Base-by-base conservation (phyloP, 176 grass and related monocot genomes). In the bread wheat (Triticum aestivum) region DNA sequence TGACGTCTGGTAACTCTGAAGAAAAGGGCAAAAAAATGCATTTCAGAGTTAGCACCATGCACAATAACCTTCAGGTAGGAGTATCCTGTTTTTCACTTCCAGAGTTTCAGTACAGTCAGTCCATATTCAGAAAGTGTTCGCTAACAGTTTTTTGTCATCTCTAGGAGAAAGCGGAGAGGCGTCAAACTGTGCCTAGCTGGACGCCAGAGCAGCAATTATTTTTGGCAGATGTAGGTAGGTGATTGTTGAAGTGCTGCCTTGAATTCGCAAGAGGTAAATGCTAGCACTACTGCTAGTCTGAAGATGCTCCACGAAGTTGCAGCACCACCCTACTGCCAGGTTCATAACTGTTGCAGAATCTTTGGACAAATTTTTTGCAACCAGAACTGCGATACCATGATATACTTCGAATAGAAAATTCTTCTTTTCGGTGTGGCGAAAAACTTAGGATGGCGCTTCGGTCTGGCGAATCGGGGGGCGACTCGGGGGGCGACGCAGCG, bases 291-390 rank as follows among this genome's bases (percentile, higher is more conserved):
- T 62, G 5, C 14, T 44, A 10, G 39, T 30, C 70, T 42, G 70
- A 75, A 76, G 70, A 44, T 44, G 61, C 44, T 82, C 58, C 58
- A 41, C 29, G 37, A 77, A 77, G 61, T 82, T 51, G 79, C 64
- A 66, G 79, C 86, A 61, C 23, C 17, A 38, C 41, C 80, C 27
- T 75, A 13, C 70, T 58, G 61, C 61, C 23, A 75, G 7, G 24
- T 41, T 66, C 42, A 82, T 66, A 65, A 77, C 39, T 66, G 83
- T 51, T 65, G 79, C 41, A 62, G 54, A 72, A 88, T 80, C 67
- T 80, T 42, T 84, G 75, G 66, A 80, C 82, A 89, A 58, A 75
- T 56, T 41, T 41, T 84, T 68, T 11, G 32, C 78, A 81, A 21
- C 61, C 42, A 61, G 41, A 87, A 66, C 71, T 41, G 23, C 4